Percentiles rank a stretch among this genome's conserved stretches.
These are phyloP conservation scores for Solanum chiquidenum DNA, from an alignment of 257 asterid species.

Conservation along the genomic window DNA sequence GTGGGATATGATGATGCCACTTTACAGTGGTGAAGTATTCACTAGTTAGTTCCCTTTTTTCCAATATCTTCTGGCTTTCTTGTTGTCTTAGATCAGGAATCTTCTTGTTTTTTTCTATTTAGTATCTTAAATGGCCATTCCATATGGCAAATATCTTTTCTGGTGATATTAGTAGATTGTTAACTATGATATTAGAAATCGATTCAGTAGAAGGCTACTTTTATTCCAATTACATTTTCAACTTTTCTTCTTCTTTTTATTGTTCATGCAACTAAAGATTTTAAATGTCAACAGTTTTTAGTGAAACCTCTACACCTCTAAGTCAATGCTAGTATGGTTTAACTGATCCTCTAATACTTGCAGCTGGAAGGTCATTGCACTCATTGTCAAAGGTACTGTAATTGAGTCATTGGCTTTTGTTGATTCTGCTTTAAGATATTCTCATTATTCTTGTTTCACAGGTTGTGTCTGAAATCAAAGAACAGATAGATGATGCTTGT, in stretches of 20 bases:
- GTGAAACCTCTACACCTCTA: neutral
- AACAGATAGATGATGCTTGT: slow-evolving; percentile 35
- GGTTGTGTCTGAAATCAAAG: slow-evolving; percentile 40
- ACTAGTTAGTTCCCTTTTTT: neutral
- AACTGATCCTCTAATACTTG: slow-evolving; percentile 9
- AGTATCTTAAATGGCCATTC: neutral
- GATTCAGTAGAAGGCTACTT: neutral
- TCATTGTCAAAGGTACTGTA: slow-evolving; percentile 45
- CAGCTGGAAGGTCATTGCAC: slow-evolving; percentile 78
- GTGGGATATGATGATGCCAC: neutral
- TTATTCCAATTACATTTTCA: neutral
- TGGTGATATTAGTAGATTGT: neutral
- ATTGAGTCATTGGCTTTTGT: neutral
- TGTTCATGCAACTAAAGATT: neutral
- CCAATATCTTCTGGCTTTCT: neutral
- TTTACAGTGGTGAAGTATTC: neutral
- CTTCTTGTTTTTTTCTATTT: neutral
- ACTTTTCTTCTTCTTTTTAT: neutral
- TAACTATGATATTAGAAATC: neutral
- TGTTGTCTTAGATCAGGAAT: neutral
- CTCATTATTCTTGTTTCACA: slow-evolving; percentile 18
- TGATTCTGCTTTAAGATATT: neutral
- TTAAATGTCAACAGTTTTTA: neutral
- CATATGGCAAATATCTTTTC: neutral
- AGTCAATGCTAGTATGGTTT: neutral